These are phyloP conservation scores for Lycium barbarum DNA, from an alignment of 257 asterid genomes.

Conservation along the genomic window DNA sequence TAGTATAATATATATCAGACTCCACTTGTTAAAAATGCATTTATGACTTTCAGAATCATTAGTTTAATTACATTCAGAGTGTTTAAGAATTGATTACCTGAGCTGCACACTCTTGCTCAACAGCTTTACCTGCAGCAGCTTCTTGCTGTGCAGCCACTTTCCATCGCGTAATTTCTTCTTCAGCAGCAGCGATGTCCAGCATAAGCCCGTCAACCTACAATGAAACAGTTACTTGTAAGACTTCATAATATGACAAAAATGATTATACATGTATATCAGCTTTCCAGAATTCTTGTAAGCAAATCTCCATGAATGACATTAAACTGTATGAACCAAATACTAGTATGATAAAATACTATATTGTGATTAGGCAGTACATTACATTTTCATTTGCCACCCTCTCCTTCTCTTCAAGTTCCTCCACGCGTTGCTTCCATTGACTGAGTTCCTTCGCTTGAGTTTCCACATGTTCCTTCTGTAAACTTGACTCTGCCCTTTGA, in stretches of 20 bases:
- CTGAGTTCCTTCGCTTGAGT: conserved; percentile 81
- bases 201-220: conserved; percentile 93
- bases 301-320: neutral
- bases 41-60: conserved; percentile 5
- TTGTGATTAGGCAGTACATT: neutral
- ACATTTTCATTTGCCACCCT: conserved; percentile 96
- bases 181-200: conserved; percentile 88
- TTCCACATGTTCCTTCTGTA: conserved; percentile 73
- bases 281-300: neutral
- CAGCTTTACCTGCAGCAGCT: conserved; percentile 96
- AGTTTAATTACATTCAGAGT: neutral
- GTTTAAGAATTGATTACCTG: conserved; percentile 57
- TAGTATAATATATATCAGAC: neutral
- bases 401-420: conserved; percentile 93
- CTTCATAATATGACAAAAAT: neutral
- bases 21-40: neutral
- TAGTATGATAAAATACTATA: neutral
- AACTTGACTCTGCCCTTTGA: conserved; percentile 87
- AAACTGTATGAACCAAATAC: conserved; percentile 1
- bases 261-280: neutral
- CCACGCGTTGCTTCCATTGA: conserved; percentile 75
- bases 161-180: conserved; percentile 97
- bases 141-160: conserved; percentile 96
- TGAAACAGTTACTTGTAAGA: conserved; percentile 21
- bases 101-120: conserved; percentile 74